Percentiles rank a stretch among this genome's conserved stretches.
phyloP scores from a whole-genome alignment of 2,329 filamentous ascomycete species.

The Ophiocordyceps australis region DNA sequence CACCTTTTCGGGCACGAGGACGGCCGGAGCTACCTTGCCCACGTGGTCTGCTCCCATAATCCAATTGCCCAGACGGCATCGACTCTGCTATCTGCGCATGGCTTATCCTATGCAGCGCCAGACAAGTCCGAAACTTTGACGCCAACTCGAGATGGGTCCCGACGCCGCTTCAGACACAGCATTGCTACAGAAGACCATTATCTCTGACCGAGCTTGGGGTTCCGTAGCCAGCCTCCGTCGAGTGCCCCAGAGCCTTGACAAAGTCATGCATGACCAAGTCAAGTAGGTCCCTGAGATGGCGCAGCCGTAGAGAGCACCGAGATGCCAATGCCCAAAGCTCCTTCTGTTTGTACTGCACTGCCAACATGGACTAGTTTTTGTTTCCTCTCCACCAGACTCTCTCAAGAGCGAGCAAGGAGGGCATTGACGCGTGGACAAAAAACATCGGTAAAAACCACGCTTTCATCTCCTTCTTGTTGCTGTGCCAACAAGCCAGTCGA shows the following conservation, averaged over 20 bases:
- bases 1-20: constrained; percentile 30
- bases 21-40: constrained; percentile 27
- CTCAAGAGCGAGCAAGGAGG: constrained; percentile 31
- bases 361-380: constrained; percentile 91
- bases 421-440: constrained; percentile 70
- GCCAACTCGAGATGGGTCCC: constrained; percentile 85
- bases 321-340: constrained; percentile 14
- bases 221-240: too few species aligned
- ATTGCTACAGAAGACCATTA: too few species aligned
- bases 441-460: constrained; percentile 87
- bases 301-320: background rate
- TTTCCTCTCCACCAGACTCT: constrained; percentile 47
- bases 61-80: too few species aligned
- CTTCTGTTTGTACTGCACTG: constrained; percentile 70
- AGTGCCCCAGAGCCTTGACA: too few species aligned
- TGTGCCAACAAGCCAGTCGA: too few species aligned
- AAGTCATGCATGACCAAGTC: too few species aligned
- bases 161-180: constrained; percentile 13
- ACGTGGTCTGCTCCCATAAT: constrained; percentile 16
- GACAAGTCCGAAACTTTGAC: constrained; percentile 93
- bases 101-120: constrained; percentile 13
- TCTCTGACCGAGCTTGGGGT: too few species aligned
- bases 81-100: too few species aligned
- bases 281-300: background rate
- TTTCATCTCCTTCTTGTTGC: constrained; percentile 36